phyloP scores from a whole-genome alignment of 768 basidiomycete genomes.

The Termitomyces sp. region DNA sequence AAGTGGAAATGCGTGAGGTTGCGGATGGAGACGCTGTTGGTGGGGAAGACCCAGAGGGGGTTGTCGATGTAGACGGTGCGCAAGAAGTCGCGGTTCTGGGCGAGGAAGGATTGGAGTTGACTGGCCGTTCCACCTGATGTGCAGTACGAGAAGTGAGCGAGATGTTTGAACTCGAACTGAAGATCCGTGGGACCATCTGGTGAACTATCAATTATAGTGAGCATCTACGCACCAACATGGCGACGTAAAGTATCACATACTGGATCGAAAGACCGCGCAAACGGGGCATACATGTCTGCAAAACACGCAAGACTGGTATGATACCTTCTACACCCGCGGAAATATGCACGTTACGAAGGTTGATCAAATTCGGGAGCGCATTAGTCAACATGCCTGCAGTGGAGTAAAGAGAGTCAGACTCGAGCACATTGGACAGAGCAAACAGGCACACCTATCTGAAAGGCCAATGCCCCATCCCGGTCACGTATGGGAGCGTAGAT shows the following conservation, averaged over 20 bases:
- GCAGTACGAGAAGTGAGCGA: conserved; percentile 58
- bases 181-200: conserved; percentile 45
- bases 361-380: conserved; percentile 60
- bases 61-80: conserved; percentile 57
- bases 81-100: conserved; percentile 51
- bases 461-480: conserved; percentile 51
- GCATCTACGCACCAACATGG: not conserved
- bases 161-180: conserved; percentile 49
- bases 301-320: conserved; percentile 46
- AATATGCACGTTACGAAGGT: conserved; percentile 44
- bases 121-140: conserved; percentile 41
- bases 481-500: conserved; percentile 55
- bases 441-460: conserved; percentile 54
- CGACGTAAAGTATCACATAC: conserved; percentile 30
- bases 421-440: not conserved
- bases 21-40: conserved; percentile 50
- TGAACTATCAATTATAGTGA: conserved; percentile 29
- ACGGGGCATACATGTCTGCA: conserved; percentile 51
- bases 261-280: conserved; percentile 56
- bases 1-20: conserved; percentile 67
- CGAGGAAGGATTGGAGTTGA: conserved; percentile 45
- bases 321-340: conserved; percentile 57
- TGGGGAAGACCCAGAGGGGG: conserved; percentile 56
- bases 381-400: conserved; percentile 64
- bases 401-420: not conserved